A percentile compares a stretch with the other conserved stretches of the same genome.
Evolutionary conservation across 805 yeast genomes (phyloP).

Genomic region (Grigorovia humatica): DNA sequence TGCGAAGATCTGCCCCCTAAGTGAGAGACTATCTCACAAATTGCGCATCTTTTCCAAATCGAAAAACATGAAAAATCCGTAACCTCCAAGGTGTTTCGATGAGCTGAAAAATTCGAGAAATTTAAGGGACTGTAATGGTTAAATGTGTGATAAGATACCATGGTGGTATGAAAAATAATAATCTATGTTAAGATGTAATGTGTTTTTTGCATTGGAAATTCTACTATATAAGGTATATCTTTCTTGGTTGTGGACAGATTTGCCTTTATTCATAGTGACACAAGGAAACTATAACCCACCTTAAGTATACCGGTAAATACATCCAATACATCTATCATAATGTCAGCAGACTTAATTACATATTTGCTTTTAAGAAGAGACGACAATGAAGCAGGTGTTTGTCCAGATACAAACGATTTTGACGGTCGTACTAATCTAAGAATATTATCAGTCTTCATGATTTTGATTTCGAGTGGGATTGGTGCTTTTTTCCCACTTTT

Average conservation of each 20-base stretch:
- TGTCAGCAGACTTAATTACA: background rate
- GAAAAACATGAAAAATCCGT: background rate
- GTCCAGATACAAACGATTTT: slow-evolving; percentile 35
- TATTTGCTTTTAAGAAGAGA: slow-evolving; percentile 4
- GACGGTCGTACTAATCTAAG: slow-evolving; percentile 35
- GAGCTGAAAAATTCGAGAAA: background rate
- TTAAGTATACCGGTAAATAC: background rate
- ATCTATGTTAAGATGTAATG: too few relatives aligned
- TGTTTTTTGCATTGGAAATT: background rate
- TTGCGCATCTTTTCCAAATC: too few relatives aligned
- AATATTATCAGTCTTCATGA: slow-evolving; percentile 52
- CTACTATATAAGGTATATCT: background rate
- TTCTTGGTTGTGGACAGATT: background rate
- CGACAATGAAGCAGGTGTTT: slow-evolving; percentile 11
- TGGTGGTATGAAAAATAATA: background rate
- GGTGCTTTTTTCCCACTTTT: slow-evolving; percentile 56
- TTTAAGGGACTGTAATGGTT: background rate
- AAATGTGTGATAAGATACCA: background rate
- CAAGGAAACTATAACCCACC: background rate
- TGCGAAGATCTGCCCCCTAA: too few relatives aligned
- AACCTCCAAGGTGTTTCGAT: background rate
- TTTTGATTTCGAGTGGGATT: slow-evolving; percentile 43
- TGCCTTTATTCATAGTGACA: background rate
- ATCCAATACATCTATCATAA: background rate
- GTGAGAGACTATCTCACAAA: too few relatives aligned